Base-by-base conservation (phyloP, 495 filamentous ascomycete species). In the Tuber microsphaerosporum region DNA sequence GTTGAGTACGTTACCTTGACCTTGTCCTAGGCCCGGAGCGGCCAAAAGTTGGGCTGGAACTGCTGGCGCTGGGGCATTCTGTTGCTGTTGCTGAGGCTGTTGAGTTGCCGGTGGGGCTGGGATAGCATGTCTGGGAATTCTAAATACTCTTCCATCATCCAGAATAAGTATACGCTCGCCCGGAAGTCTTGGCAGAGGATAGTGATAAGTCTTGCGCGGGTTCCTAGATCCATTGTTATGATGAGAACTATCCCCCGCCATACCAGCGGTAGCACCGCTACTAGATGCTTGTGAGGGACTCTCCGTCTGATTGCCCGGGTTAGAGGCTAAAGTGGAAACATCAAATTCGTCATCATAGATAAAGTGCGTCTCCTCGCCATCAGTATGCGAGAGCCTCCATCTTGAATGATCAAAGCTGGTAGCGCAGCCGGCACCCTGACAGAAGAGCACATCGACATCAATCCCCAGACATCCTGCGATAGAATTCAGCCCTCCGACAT, bases 71-170 rank as follows among this genome's bases (percentile, higher is more conserved):
- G 56, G 56, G 31, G 34, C 56, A 34, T 65, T 65, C 14, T 65
- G 56, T 17, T 65, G 45, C 16, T 46, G 56, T 34, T 65, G 56
- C 56, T 31, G 56, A 65, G 56, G 56, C 26, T 34, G 56, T 19
- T 65, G 56, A 26, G 56, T 10, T 34, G 56, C 71, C 34, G 56
- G 70, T 43, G 74, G 73, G 26, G 78, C 72, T 22, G 77, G 77
- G 26, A 79, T 76, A 71, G 77, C 77, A 69, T 82, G 80, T 43
- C 80, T 82, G 14, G 80, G 80, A 61, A 82, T 81, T 46, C 80
- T 75, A 56, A 82, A 82, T 48, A 82, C 61, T n/a, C 80, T 80
- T 34, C 80, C 80, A 56, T 81, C 74, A 31, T 77, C 80, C 42
- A 70, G 61, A 42, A 75, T 80, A 31, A 79, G 71, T 65, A 82